Base-by-base conservation (phyloP, 345 rosid genomes). In the Brassica napus region DNA sequence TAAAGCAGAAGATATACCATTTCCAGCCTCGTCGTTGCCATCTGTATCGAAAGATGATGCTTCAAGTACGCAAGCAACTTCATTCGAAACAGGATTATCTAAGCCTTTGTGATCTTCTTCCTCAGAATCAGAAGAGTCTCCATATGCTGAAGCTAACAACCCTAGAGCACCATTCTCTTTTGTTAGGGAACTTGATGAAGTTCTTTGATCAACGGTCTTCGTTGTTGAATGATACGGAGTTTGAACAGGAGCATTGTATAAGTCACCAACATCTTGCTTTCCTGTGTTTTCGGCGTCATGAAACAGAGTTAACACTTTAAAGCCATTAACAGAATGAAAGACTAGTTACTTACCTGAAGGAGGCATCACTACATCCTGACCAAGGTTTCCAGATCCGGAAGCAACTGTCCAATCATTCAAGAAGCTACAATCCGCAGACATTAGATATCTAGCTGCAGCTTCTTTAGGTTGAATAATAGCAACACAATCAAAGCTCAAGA, bases 371-470 rank as follows among this genome's bases (percentile, higher is more conserved):
- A 79, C 82, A 52, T 65, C 81, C 71, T 65, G 73, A 71, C 73
- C 68, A 44, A 61, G 72, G 63, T 79, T 78, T 54, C 77, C 82
- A 61, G 83, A 81, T 72, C 88, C 92, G 69, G 97, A 87, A 77
- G 86, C 87, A 76, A 79, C 86, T 69, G 79, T 83, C 97, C 99
- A 88, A 79, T 95, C 97, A 75, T 89, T 89, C 60, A 95, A 88
- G 85, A 89, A 90, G 84, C 94, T 90, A 82, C 97, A 91, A 83
- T 93, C 98, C 35, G 94, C 97, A 44, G 99, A 90, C 91, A 87
- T 89, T 76, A 95, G 92, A 79, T 88, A 89, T 83, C 90, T 84
- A 39, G 97, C 89, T 14, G 97, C 91, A 72, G 87, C 85, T 85
- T 91, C 97, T 64, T 80, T 89, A 16, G 99, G 99, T 83, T 88